Conservation (phyloP, 768 basidiomycete genomes). For the Cystobasidium onofrii region DNA sequence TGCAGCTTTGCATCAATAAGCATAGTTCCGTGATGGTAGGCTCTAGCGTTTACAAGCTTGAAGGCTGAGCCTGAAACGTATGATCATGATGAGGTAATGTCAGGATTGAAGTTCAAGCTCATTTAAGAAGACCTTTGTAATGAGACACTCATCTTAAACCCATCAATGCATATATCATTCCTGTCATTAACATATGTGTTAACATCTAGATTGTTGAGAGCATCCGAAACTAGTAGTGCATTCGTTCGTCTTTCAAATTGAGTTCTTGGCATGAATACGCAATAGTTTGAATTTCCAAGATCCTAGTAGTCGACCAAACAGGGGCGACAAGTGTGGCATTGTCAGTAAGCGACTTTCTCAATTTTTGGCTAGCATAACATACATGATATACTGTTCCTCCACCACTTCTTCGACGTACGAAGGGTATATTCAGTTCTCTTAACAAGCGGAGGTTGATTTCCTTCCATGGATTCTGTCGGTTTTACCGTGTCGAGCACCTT, state of each 20-base stretch:
- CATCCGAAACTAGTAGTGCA: slow-evolving; percentile 65
- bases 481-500: too few species aligned
- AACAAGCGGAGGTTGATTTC: slow-evolving; percentile 72
- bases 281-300: slow-evolving; percentile 93
- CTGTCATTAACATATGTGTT: slow-evolving; percentile 70
- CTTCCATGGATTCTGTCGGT: slow-evolving; percentile 84
- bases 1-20: slow-evolving; percentile 72
- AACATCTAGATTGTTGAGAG: slow-evolving; percentile 67
- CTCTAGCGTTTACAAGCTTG: slow-evolving; percentile 79
- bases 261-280: slow-evolving; percentile 73
- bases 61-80: slow-evolving; percentile 97
- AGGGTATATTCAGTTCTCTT: slow-evolving; percentile 55
- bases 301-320: slow-evolving; percentile 67
- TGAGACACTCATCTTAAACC: slow-evolving; percentile 69
- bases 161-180: slow-evolving; percentile 78
- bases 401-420: slow-evolving; percentile 77
- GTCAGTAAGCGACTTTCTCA: too few species aligned
- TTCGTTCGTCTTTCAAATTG: slow-evolving; percentile 73
- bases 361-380: too few species aligned
- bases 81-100: slow-evolving; percentile 1
- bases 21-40: slow-evolving; percentile 99
- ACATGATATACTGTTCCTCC: slow-evolving; percentile 97
- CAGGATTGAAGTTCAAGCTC: background rate
- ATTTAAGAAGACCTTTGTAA: background rate
- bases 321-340: too few species aligned